A percentile compares a stretch with the other conserved stretches of the same genome.
phyloP scores from a whole-genome alignment of 1,284 basidiomycete genomes.

The Athelia psychrophila region DNA sequence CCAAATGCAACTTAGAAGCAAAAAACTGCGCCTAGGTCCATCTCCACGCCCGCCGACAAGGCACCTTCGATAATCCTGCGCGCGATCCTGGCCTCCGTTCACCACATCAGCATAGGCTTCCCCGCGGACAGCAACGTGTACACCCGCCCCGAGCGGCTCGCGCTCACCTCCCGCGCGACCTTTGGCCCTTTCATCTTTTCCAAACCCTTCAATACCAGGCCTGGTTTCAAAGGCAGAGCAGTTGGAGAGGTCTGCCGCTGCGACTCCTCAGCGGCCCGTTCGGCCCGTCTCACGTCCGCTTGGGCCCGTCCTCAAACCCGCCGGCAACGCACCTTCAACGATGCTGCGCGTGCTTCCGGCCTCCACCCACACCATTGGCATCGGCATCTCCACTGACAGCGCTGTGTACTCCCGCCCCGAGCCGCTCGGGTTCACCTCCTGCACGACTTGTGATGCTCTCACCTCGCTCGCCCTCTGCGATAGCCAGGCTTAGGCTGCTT shows the following conservation, averaged over 20 bases:
- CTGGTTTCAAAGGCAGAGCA: too few species aligned
- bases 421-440: slow-evolving; percentile 47
- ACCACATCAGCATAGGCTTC: slow-evolving; percentile 19
- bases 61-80: slow-evolving; percentile 35
- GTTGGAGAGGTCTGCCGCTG: too few species aligned
- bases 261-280: too few species aligned
- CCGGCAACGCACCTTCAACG: slow-evolving; percentile 12
- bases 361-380: slow-evolving; percentile 29
- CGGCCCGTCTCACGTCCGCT: too few species aligned
- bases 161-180: slow-evolving; percentile 47
- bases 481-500: background rate
- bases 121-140: slow-evolving; percentile 18
- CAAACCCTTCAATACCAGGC: background rate
- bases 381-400: slow-evolving; percentile 13
- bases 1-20: slow-evolving; percentile 6
- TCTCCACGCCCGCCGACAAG: too few species aligned
- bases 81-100: slow-evolving; percentile 41
- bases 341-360: slow-evolving; percentile 48
- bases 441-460: slow-evolving; percentile 35
- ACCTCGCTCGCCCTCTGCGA: background rate
- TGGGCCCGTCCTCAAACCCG: too few species aligned
- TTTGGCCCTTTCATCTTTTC: slow-evolving; percentile 27
- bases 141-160: slow-evolving; percentile 36
- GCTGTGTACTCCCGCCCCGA: slow-evolving; percentile 31
- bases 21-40: slow-evolving; percentile 10